Evolutionary conservation across 1,284 basidiomycete species (phyloP).

Genomic region (Cryptococcus jaspeensis): DNA sequence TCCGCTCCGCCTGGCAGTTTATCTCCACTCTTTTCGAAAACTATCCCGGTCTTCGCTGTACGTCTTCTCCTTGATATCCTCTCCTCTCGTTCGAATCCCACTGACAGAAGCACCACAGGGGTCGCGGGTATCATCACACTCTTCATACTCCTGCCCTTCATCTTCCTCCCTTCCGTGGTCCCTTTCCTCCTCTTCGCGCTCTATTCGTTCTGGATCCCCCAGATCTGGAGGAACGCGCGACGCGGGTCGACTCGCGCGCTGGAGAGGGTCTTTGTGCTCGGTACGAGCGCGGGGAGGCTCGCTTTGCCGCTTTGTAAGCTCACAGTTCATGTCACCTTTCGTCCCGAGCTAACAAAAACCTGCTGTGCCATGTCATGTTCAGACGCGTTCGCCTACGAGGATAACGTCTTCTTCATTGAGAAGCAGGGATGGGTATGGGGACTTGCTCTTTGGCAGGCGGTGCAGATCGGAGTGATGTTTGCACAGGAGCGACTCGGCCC

Average conservation of each 20-base stretch:
- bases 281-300: slow-evolving; percentile 68
- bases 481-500: slow-evolving; percentile 76
- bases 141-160: slow-evolving; percentile 61
- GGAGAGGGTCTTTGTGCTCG: slow-evolving; percentile 69
- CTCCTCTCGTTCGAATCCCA: not conserved
- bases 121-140: slow-evolving; percentile 10
- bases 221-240: slow-evolving; percentile 73
- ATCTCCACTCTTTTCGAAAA: slow-evolving; percentile 13
- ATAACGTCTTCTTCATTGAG: slow-evolving; percentile 78
- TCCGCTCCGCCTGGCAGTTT: not conserved
- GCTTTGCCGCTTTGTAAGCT: slow-evolving; percentile 72
- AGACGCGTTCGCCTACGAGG: slow-evolving; percentile 80
- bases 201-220: slow-evolving; percentile 78
- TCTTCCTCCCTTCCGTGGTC: slow-evolving; percentile 68
- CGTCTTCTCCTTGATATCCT: not conserved
- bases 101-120: slow-evolving; percentile 6
- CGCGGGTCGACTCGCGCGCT: slow-evolving; percentile 70
- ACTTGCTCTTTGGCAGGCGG: slow-evolving; percentile 62
- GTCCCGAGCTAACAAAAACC: too few species aligned
- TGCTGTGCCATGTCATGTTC: too few species aligned
- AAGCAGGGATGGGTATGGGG: slow-evolving; percentile 64
- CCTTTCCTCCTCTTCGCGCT: slow-evolving; percentile 68
- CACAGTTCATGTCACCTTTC: too few species aligned
- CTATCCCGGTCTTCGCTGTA: not conserved
- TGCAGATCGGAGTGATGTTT: slow-evolving; percentile 66